Base-by-base conservation (phyloP, 805 yeast genomes). In the Lachancea cidri region DNA sequence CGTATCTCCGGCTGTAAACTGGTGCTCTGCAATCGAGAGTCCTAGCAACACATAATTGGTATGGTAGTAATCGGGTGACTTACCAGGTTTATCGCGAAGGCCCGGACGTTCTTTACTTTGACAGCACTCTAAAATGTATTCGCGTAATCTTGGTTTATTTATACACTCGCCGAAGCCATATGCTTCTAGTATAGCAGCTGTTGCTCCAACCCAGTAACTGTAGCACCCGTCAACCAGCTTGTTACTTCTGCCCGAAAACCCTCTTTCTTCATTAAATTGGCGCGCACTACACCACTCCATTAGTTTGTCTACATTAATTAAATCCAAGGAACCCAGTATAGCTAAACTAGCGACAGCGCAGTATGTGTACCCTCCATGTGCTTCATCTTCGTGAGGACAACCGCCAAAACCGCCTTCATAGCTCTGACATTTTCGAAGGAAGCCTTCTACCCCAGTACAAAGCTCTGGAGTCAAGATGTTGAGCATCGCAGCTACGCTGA, bases 401-500 rank as follows among this genome's bases (percentile, higher is more conserved):
- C 95, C 96, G 1, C 89, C 87, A 64, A 91, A 85, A 0, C 98
- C 98, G 17, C 99, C 98, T 65, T 94, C 98, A 57, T 74, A 89
- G 0, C 91, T 85, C 62, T 93, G 98, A 52, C 96, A 87, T 9
- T 58, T 49, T 0, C 64, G 52, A 11, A 93, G 50, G 81, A 88
- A 91, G 11, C 73, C 74, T 2, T 68, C 66, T 0, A 79, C 72
- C 4, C 75, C 76, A 13, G 64, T 65, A 0, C 64, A 48, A 6
- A 93, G 64, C 46, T 82, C 84, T 0, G 74, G 76, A 1, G 87
- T 80, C 19, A 78, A 33, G 0, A 89, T 70, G 43, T 76, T 71
- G 24, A 89, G 70, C 42, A 88, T 53, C 0, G 83, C 70, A 0
- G 93, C 87, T 3, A 81, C 71, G 7, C 78, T 76, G n/a, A 93